Evolutionary conservation across 2,329 filamentous ascomycete species (phyloP), one percentile per base, ranked within the genome.

Genomic region (Mariannaea elegans): DNA sequence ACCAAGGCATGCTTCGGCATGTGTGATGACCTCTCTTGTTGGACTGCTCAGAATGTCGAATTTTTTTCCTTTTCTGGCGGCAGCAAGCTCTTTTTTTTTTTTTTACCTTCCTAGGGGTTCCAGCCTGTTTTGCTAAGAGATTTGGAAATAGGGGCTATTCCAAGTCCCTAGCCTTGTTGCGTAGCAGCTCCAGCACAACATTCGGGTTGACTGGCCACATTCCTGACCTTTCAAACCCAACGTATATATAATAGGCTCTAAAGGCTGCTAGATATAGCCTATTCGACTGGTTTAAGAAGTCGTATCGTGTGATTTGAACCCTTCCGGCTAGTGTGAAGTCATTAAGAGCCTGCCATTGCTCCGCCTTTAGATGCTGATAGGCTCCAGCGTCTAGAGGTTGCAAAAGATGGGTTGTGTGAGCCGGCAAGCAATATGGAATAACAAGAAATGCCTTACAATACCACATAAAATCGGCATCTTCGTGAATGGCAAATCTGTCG

Each of bases 391-490:
- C 21, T 18, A 55, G 42, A 32, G 52, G 42, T 46, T 51, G n/a
- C 12, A 51, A 21, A 14, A 50, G 27, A 23, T 57, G 16, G 18
- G 29, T 46, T 16, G n/a, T 51, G 46, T 57, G n/a, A 57, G 38
- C 12, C 29, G 54, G 47, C 14, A 57, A 46, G 38, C 23, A 4
- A 31, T 36, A 46, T n/a, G 39, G 46, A 29, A 57, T 46, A 7
- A 57, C 51, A 23, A 51, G 8, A 16, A 57, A 51, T 2, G 16
- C 29, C 44, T 45, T 3, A 38, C 3, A 51, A 57, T 57, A 57
- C 38, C 18, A 56, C 4, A 56, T 50, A 42, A 56, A 56, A 19
- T 56, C 19, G 34, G 38, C 45, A 16, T 50, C 29, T 47, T 56
- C 14, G 36, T 50, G 8, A 27, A 36, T 27, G 14, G 38, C 34